Evolutionary conservation across 257 asterid species (phyloP).

Genomic region (Galeopsis tetrahit): DNA sequence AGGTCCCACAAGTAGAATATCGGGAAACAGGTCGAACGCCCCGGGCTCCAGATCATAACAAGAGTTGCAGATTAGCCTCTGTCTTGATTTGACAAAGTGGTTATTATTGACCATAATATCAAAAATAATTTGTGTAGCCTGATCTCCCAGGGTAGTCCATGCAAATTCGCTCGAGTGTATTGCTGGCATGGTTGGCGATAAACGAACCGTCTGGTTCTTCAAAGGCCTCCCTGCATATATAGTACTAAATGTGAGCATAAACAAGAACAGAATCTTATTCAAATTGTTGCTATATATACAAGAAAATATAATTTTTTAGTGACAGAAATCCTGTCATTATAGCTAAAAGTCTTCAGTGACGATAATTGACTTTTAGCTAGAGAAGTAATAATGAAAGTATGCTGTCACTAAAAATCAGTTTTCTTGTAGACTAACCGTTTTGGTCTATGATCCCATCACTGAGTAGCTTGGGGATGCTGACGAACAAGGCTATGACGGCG

Average conservation of each 20-base stretch:
- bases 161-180: conserved; percentile 42
- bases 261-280: neutral
- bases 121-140: conserved; percentile 15
- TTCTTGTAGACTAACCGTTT: conserved; percentile 37
- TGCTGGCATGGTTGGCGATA: conserved; percentile 51
- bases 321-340: too few relatives aligned
- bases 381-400: too few relatives aligned
- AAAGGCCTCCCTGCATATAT: conserved; percentile 40
- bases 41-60: conserved; percentile 48
- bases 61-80: conserved; percentile 57
- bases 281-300: too few relatives aligned
- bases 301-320: too few relatives aligned
- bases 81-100: conserved; percentile 37
- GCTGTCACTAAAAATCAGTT: too few relatives aligned
- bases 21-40: conserved; percentile 39
- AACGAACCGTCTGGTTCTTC: conserved; percentile 39
- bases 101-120: conserved; percentile 14
- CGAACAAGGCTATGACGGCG: conserved; percentile 35
- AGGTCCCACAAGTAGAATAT: conserved; percentile 53
- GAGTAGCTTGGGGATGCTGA: neutral
- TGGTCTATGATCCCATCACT: conserved; percentile 48
- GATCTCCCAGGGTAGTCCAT: conserved; percentile 47
- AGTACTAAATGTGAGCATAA: neutral
- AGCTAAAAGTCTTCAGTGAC: too few relatives aligned
- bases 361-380: too few relatives aligned